phyloP scores from a whole-genome alignment of 2,329 filamentous ascomycete genomes.

The Penicillium sp. region DNA sequence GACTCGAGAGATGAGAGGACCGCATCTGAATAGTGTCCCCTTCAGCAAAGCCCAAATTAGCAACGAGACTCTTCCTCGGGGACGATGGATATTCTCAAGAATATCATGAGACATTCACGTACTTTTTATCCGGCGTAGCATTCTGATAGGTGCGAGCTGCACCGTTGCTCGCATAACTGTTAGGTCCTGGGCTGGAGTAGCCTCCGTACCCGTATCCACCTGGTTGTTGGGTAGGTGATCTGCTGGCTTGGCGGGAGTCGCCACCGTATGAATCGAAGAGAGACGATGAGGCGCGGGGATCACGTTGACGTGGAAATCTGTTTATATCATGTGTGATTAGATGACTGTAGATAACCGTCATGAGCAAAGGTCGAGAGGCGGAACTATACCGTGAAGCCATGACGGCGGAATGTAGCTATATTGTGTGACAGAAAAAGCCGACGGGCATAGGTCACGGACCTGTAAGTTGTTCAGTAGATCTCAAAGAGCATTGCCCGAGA shows the following conservation, averaged over 20 bases:
- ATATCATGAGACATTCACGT: constrained; percentile 26
- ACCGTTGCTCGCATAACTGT: constrained; percentile 26
- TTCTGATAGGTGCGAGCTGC: constrained; percentile 46
- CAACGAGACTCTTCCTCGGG: background rate
- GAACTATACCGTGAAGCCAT: constrained; percentile 39
- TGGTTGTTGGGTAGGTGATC: constrained; percentile 40
- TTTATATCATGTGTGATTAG: background rate
- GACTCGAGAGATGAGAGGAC: constrained; percentile 91
- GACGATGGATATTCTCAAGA: background rate
- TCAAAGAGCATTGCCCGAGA: constrained; percentile 11
- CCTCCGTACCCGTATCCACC: constrained; percentile 51
- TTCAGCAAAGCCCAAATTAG: constrained; percentile 33
- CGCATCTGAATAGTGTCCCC: constrained; percentile 87
- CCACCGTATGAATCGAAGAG: constrained; percentile 72
- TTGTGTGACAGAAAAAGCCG: background rate
- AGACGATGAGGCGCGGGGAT: constrained; percentile 65
- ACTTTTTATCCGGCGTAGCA: constrained; percentile 70
- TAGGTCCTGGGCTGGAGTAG: constrained; percentile 27
- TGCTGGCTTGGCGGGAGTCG: constrained; percentile 43
- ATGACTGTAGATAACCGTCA: background rate
- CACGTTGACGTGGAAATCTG: constrained; percentile 64
- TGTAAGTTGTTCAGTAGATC: background rate
- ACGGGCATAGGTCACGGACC: background rate
- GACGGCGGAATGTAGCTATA: constrained; percentile 10
- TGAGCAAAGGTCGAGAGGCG: background rate